These are phyloP conservation scores for Ilex aquifolium DNA, from an alignment of 257 asterid genomes.

Conservation along the genomic window DNA sequence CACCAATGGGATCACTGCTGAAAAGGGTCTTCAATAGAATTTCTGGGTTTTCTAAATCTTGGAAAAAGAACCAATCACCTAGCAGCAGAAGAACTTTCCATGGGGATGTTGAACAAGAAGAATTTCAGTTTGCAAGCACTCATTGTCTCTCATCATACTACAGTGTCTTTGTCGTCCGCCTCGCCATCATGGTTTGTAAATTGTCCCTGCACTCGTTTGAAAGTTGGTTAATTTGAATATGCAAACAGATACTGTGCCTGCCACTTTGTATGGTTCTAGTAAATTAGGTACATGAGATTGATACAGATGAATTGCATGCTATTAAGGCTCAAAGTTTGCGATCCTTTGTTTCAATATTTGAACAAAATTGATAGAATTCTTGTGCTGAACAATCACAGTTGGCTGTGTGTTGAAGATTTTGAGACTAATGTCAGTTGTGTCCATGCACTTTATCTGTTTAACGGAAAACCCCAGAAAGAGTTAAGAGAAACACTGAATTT, in stretches of 20 bases:
- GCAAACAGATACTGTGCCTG: neutral
- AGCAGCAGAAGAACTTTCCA: slow-evolving; percentile 30
- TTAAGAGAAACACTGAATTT: too few relatives aligned
- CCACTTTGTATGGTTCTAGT: neutral
- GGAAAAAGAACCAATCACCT: slow-evolving; percentile 20
- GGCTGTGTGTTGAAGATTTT: too few relatives aligned
- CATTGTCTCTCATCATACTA: slow-evolving; percentile 65
- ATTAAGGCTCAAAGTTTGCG: neutral
- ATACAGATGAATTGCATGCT: neutral
- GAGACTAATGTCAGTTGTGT: too few relatives aligned
- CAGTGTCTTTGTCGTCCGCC: slow-evolving; percentile 84
- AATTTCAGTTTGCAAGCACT: slow-evolving; percentile 45
- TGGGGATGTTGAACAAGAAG: slow-evolving; percentile 63
- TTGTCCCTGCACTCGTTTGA: neutral
- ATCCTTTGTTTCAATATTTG: neutral
- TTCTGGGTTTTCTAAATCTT: slow-evolving; percentile 24
- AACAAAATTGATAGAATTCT: too few relatives aligned
- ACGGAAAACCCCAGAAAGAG: too few relatives aligned
- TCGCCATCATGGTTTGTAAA: slow-evolving; percentile 80
- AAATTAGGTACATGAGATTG: neutral
- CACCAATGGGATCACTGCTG: slow-evolving; percentile 22
- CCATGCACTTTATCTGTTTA: too few relatives aligned
- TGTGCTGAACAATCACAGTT: too few relatives aligned
- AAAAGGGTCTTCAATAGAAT: slow-evolving; percentile 16
- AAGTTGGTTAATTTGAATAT: too few relatives aligned